Percentiles rank a stretch among this genome's conserved stretches.
Evolutionary conservation across 2,329 filamentous ascomycete species (phyloP).

Genomic region (Fusarium chlamydosporum): DNA sequence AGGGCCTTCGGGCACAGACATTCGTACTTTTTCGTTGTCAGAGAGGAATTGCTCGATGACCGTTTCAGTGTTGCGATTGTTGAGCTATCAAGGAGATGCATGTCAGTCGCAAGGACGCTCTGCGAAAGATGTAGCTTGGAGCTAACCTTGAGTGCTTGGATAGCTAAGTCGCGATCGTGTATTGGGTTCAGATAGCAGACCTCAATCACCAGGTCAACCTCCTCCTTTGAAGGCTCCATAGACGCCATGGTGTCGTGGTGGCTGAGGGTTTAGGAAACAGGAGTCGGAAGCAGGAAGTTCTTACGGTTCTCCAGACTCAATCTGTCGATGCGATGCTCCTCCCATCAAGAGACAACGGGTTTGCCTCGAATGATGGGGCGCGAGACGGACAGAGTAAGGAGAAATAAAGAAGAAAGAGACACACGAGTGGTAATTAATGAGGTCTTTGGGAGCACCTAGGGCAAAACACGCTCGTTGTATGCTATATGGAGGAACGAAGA

Average conservation of each 20-base stretch:
- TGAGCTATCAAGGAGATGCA: slow-evolving; percentile 48
- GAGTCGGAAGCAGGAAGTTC: background rate
- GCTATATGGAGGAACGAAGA: slow-evolving; percentile 32
- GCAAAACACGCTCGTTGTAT: slow-evolving; percentile 4
- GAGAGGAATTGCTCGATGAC: slow-evolving; percentile 66
- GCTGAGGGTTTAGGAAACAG: background rate
- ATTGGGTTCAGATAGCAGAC: slow-evolving; percentile 56
- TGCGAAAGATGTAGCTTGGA: background rate
- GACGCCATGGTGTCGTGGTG: slow-evolving; percentile 51
- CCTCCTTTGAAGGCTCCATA: slow-evolving; percentile 56
- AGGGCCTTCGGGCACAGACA: background rate
- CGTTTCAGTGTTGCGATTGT: slow-evolving; percentile 62
- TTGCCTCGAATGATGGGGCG: slow-evolving; percentile 9
- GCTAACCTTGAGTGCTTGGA: slow-evolving; percentile 60
- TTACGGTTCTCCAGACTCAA: slow-evolving; percentile 10
- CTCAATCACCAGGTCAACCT: slow-evolving; percentile 60
- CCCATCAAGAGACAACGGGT: slow-evolving; percentile 18
- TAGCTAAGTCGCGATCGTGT: slow-evolving; percentile 58
- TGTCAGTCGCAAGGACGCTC: slow-evolving; percentile 26
- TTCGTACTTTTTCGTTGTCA: slow-evolving; percentile 59
- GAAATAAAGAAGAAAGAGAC: background rate
- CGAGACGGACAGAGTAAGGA: background rate
- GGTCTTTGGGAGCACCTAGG: slow-evolving; percentile 7
- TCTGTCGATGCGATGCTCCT: slow-evolving; percentile 27
- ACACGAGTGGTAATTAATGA: background rate